These are phyloP conservation scores for Termitomyces sp. DNA, from an alignment of 768 basidiomycete species.

Conservation along the genomic window DNA sequence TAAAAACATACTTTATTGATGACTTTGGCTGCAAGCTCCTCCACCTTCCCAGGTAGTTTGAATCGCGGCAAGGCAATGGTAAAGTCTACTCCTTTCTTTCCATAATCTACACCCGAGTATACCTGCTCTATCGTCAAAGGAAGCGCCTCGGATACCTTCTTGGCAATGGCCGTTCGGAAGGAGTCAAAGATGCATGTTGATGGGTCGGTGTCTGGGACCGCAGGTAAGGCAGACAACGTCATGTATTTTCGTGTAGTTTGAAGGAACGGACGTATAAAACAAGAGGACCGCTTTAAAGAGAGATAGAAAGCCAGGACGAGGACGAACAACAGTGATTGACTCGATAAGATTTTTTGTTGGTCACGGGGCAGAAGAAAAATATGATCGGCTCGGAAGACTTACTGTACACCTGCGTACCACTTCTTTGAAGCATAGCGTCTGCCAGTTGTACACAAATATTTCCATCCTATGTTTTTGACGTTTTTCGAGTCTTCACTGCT, in stretches of 20 bases:
- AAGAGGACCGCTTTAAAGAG: constrained; percentile 12
- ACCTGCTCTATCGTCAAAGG: constrained; percentile 73
- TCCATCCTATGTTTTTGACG: too few species aligned
- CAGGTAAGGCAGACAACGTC: constrained; percentile 26
- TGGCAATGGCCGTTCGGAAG: constrained; percentile 79
- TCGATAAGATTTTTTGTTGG: constrained; percentile 18
- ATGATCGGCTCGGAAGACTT: constrained; percentile 10
- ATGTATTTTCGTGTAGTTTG: constrained; percentile 13
- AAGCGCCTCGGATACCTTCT: constrained; percentile 60
- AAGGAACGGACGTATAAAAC: constrained; percentile 6
- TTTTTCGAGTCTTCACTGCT: too few species aligned
- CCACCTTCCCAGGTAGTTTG: constrained; percentile 76
- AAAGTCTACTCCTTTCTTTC: constrained; percentile 93
- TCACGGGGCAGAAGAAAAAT: constrained; percentile 11
- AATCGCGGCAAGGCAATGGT: constrained; percentile 91
- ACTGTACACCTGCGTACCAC: too few species aligned
- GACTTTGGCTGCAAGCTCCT: constrained; percentile 71
- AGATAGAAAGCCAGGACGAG: constrained; percentile 19
- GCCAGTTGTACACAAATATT: too few species aligned
- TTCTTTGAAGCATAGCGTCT: too few species aligned
- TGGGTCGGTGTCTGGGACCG: constrained; percentile 49
- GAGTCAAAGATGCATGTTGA: constrained; percentile 64
- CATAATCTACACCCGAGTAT: constrained; percentile 82
- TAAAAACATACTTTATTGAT: constrained; percentile 59
- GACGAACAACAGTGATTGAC: constrained; percentile 6